Conservation (phyloP, 2,329 filamentous ascomycete species). For the Scedosporium dehoogii region DNA sequence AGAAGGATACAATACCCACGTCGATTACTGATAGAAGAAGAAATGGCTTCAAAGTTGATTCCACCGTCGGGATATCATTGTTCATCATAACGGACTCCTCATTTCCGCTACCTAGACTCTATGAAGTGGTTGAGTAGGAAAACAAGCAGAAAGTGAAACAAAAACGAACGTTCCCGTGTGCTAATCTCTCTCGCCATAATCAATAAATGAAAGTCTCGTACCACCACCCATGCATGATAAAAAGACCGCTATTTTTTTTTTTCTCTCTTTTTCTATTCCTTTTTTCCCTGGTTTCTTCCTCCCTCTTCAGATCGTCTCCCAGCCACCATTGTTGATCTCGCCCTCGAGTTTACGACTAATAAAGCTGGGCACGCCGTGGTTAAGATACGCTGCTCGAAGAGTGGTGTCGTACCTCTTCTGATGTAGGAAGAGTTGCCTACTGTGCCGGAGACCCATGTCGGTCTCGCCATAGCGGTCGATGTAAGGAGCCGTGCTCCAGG, state of each 20-base stretch:
- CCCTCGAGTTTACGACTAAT: slow-evolving; percentile 87
- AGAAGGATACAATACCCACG: not conserved
- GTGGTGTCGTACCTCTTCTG: slow-evolving; percentile 81
- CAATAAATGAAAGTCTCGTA: not conserved
- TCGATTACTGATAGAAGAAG: not conserved
- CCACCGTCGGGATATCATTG: no score
- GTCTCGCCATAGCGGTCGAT: slow-evolving; percentile 94
- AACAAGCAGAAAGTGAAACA: not conserved
- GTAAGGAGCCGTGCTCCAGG: slow-evolving; percentile 81
- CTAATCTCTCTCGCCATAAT: not conserved
- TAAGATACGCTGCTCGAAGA: slow-evolving; percentile 75
- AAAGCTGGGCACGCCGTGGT: slow-evolving; percentile 76
- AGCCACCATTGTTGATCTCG: slow-evolving; percentile 94
- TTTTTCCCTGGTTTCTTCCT: not conserved
- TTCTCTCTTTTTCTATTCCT: not conserved
- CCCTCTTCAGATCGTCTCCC: slow-evolving; percentile 65
- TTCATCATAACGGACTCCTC: not conserved
- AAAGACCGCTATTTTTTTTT: not conserved
- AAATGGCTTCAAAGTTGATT: no score
- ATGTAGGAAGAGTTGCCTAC: slow-evolving; percentile 83
- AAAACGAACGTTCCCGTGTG: not conserved
- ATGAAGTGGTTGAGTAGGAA: not conserved
- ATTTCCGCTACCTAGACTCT: not conserved
- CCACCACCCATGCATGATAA: not conserved
- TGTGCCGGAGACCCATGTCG: slow-evolving; percentile 79